Evolutionary conservation across 2,329 filamentous ascomycete species (phyloP).

Genomic region (Metarhizium sp.): DNA sequence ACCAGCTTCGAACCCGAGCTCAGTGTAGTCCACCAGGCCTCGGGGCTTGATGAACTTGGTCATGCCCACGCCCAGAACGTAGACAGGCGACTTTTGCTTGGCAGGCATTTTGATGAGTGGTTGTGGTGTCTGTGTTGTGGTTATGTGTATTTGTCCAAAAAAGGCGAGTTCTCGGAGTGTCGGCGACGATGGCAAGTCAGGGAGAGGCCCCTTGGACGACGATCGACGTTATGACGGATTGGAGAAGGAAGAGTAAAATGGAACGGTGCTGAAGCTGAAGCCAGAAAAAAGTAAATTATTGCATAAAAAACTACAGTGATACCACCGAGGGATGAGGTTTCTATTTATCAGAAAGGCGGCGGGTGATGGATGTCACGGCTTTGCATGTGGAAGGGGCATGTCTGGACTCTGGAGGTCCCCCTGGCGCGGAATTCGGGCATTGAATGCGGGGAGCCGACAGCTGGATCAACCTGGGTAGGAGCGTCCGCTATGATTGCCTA

Average conservation of each 20-base stretch:
- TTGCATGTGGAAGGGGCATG: background rate
- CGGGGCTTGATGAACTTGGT: constrained; percentile 98
- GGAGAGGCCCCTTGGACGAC: background rate
- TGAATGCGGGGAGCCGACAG: background rate
- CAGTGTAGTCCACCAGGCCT: constrained; percentile 88
- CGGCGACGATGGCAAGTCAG: background rate
- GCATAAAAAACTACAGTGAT: too few relatives aligned
- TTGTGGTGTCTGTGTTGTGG: background rate
- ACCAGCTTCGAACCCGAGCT: constrained; percentile 87
- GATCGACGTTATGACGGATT: background rate
- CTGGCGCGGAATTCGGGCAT: background rate
- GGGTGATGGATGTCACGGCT: background rate
- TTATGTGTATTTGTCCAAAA: background rate
- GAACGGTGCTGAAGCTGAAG: background rate
- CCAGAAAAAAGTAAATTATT: too few relatives aligned
- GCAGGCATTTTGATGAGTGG: constrained; percentile 32
- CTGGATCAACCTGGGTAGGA: background rate
- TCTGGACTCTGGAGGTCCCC: background rate
- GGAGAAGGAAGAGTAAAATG: too few relatives aligned
- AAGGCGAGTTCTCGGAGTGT: background rate
- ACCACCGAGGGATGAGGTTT: background rate
- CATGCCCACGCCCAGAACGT: constrained; percentile 96
- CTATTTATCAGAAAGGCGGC: background rate
- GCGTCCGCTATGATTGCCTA: background rate
- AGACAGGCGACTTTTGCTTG: constrained; percentile 48